Evolutionary conservation across 108 stramenopile species (phyloP).

Genomic region (Stephanodiscus minutulus): DNA sequence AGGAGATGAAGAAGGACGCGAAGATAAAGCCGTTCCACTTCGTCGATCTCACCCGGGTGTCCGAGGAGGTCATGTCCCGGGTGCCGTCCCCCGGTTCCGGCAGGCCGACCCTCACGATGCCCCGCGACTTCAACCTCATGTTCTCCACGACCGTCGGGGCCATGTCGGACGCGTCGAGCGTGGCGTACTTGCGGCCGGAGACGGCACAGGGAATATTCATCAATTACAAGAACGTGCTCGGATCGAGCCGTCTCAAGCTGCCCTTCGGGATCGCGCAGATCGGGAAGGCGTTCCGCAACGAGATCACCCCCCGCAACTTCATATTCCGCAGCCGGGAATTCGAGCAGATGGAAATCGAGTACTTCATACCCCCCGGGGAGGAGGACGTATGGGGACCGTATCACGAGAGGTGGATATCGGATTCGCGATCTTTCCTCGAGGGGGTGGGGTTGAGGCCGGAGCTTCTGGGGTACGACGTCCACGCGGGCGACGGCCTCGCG

Average conservation of each 20-base stretch:
- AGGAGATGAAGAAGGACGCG: conserved; percentile 46
- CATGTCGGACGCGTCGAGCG: conserved; percentile 69
- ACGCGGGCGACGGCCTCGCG: conserved; percentile 89
- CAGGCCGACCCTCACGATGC: conserved; percentile 90
- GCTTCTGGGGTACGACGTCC: conserved; percentile 90
- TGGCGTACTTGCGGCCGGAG: conserved; percentile 96
- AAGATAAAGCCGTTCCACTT: conserved; percentile 67
- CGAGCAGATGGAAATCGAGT: conserved; percentile 98
- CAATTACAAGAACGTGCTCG: conserved; percentile 92
- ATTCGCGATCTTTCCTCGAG: conserved; percentile 71
- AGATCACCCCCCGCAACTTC: conserved; percentile 96
- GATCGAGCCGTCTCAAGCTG: conserved; percentile 79
- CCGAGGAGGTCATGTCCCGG: conserved; percentile 74
- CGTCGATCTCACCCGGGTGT: conserved; percentile 76
- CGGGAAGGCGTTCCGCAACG: conserved; percentile 98
- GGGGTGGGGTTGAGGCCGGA: conserved; percentile 81
- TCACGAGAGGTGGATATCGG: conserved; percentile 89
- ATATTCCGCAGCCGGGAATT: conserved; percentile 98
- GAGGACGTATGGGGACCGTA: conserved; percentile 77
- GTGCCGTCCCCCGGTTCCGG: conserved; percentile 92
- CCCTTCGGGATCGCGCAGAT: conserved; percentile 97
- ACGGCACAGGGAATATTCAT: conserved; percentile 99
- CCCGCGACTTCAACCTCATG: conserved; percentile 97
- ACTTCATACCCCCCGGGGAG: conserved; percentile 89
- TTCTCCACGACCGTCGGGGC: conserved; percentile 96